A percentile compares a stretch with the other conserved stretches of the same genome.
Evolutionary conservation across 441 rosid genomes (phyloP).

Genomic region (Populus hybrid): DNA sequence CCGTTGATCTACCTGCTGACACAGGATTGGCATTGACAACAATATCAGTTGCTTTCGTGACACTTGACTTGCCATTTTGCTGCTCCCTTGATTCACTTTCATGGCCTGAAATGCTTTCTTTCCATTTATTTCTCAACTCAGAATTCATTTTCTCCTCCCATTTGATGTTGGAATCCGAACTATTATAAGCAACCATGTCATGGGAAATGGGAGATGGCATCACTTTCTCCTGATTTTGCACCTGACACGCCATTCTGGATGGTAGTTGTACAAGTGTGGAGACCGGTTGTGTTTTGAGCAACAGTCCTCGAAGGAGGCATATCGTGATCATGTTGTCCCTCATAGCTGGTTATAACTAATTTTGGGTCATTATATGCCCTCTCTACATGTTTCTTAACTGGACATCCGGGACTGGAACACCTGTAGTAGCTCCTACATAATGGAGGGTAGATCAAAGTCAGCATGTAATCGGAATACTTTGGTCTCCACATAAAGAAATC

Average conservation of each 20-base stretch:
- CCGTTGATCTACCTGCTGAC: slow-evolving; percentile 28
- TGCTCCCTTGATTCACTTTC: slow-evolving; percentile 25
- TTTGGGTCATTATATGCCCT: slow-evolving; percentile 80
- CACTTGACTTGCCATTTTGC: slow-evolving; percentile 29
- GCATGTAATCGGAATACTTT: not conserved
- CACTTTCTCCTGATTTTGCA: slow-evolving; percentile 29
- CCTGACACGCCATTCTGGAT: slow-evolving; percentile 27
- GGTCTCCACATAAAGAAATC: not conserved
- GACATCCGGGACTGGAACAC: slow-evolving; percentile 88
- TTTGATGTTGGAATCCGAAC: slow-evolving; percentile 27
- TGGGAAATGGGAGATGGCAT: not conserved
- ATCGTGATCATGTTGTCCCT: slow-evolving; percentile 78
- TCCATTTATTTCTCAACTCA: slow-evolving; percentile 20
- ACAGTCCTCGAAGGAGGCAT: slow-evolving; percentile 72
- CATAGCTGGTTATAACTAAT: slow-evolving; percentile 80
- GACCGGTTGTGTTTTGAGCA: slow-evolving; percentile 46
- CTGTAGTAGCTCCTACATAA: slow-evolving; percentile 86
- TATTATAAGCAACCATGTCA: slow-evolving; percentile 17
- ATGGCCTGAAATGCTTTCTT: slow-evolving; percentile 15
- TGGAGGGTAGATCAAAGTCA: slow-evolving; percentile 14
- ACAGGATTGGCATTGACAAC: slow-evolving; percentile 18
- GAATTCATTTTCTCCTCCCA: slow-evolving; percentile 26
- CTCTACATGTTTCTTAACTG: slow-evolving; percentile 89
- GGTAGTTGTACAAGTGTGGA: slow-evolving; percentile 24
- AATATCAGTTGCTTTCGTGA: slow-evolving; percentile 20